phyloP scores from a whole-genome alignment of 257 asterid genomes.

The Handroanthus guayacan region DNA sequence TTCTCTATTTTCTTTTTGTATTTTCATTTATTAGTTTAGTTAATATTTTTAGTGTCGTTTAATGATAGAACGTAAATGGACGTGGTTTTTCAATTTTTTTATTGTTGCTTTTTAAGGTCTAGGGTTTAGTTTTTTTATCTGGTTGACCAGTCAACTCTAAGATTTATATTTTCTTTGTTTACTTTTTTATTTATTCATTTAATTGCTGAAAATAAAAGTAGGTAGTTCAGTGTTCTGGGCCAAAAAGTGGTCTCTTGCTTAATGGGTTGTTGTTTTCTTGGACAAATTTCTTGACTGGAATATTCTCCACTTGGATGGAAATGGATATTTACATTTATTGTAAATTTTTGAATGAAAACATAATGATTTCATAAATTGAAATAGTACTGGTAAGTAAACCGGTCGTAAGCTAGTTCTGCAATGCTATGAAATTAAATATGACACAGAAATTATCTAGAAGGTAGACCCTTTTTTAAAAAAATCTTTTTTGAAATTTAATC shows the following conservation, averaged over 20 bases:
- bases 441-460: no score
- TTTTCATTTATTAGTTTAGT: neutral
- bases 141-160: constrained; percentile 28
- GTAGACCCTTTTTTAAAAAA: neutral
- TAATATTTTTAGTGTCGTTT: neutral
- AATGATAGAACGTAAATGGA: neutral
- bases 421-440: no score
- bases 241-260: constrained; percentile 7
- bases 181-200: neutral
- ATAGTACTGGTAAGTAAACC: no score
- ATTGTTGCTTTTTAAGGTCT: neutral
- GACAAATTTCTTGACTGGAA: no score
- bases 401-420: no score
- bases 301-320: no score
- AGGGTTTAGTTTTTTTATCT: neutral
- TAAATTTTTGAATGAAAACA: no score
- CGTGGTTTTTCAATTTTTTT: neutral
- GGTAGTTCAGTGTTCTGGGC: neutral
- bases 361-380: no score
- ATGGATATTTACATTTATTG: no score
- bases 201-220: neutral
- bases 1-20: neutral
- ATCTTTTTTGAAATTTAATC: neutral
- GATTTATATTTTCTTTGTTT: neutral
- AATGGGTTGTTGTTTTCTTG: neutral